Evolutionary conservation across 2,329 filamentous ascomycete species (phyloP).

Genomic region (Paraphaeosphaeria sporulosa): DNA sequence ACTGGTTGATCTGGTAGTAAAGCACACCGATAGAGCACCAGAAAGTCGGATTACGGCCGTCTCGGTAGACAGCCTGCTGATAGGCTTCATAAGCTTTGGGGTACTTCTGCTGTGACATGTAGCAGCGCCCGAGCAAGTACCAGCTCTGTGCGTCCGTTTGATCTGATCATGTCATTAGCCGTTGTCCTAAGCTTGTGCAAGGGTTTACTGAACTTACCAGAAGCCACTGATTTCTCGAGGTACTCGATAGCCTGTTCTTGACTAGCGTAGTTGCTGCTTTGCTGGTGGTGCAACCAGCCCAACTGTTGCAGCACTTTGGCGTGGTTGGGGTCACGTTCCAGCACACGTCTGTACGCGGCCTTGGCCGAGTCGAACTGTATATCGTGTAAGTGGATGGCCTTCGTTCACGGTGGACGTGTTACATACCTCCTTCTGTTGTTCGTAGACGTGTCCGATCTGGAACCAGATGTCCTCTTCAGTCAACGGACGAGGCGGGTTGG

Average conservation of each 20-base stretch:
- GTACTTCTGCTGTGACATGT: constrained; percentile 99
- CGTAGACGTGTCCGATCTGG: constrained; percentile 98
- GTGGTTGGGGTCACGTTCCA: constrained; percentile 93
- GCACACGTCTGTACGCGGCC: constrained; percentile 86
- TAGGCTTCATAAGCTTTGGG: constrained; percentile 98
- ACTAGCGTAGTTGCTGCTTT: constrained; percentile 87
- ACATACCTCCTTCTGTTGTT: constrained; percentile 97
- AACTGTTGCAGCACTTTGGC: constrained; percentile 98
- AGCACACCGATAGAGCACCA: constrained; percentile 99
- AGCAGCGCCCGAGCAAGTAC: constrained; percentile 96
- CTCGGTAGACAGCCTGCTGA: constrained; percentile 97
- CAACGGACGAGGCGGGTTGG: constrained; percentile 86
- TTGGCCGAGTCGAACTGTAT: constrained; percentile 91
- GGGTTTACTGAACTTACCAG: constrained; percentile 67
- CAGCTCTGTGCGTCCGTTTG: constrained; percentile 96
- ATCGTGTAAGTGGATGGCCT: constrained; percentile 33
- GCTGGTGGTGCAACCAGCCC: constrained; percentile 96
- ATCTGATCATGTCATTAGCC: constrained; percentile 62
- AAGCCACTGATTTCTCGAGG: constrained; percentile 92
- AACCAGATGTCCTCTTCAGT: constrained; percentile 99
- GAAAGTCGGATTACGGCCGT: constrained; percentile 96
- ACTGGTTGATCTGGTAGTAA: constrained; percentile 99
- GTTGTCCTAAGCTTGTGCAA: constrained; percentile 19
- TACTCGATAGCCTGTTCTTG: constrained; percentile 98
- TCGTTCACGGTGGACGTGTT: not conserved